Percentiles rank a stretch among this genome's conserved stretches.
These are phyloP conservation scores for Exophiala xenobiotica DNA, from an alignment of 2,329 filamentous ascomycete genomes.

Conservation along the genomic window DNA sequence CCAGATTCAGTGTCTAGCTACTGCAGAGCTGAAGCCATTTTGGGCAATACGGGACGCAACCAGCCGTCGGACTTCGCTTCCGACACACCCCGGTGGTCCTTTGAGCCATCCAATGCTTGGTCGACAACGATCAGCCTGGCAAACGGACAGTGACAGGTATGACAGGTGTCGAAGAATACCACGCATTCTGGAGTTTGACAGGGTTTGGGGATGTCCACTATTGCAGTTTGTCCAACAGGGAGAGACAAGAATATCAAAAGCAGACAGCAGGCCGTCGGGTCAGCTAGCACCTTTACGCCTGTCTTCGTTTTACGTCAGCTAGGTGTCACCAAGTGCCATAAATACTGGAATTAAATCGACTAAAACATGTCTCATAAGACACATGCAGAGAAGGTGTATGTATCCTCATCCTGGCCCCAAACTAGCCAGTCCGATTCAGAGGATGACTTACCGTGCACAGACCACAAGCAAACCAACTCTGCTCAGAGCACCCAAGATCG, in stretches of 20 bases:
- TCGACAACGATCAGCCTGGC: not conserved
- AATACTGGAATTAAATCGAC: too few relatives aligned
- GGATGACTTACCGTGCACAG: too few relatives aligned
- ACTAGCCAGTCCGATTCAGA: too few relatives aligned
- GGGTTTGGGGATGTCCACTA: not conserved
- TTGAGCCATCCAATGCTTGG: conserved; percentile 3
- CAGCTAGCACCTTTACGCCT: too few relatives aligned
- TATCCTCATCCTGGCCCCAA: too few relatives aligned
- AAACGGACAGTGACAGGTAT: conserved; percentile 17
- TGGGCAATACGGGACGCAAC: conserved; percentile 8
- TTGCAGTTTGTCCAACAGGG: not conserved
- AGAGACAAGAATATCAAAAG: not conserved
- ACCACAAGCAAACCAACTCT: too few relatives aligned
- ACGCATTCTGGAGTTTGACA: not conserved
- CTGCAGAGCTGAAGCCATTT: conserved; percentile 4
- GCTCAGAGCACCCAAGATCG: too few relatives aligned
- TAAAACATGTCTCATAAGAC: too few relatives aligned
- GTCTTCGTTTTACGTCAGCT: too few relatives aligned
- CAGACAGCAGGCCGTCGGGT: not conserved
- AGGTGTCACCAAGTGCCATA: too few relatives aligned
- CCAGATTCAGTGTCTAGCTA: conserved; percentile 5
- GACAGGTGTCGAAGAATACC: conserved; percentile 16
- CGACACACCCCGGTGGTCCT: conserved; percentile 1
- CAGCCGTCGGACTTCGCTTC: conserved; percentile 10
- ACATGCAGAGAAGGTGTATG: too few relatives aligned